Evolutionary conservation across 1,284 basidiomycete species (phyloP), one percentile per base, ranked within the genome.

Genomic region (Ganoderma boninense): DNA sequence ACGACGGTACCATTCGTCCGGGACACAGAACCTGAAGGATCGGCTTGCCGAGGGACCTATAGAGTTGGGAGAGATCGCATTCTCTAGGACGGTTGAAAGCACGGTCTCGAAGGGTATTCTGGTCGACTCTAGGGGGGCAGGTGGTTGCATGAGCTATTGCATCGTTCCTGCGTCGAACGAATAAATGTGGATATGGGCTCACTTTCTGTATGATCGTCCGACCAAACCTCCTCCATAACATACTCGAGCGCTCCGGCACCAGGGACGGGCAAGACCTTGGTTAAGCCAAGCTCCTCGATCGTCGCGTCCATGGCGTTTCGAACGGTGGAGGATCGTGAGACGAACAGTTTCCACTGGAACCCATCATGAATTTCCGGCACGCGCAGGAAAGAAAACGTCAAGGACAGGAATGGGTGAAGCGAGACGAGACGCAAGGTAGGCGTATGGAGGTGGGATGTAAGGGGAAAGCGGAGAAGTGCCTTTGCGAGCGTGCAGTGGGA

Each of bases 361-460:
- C 85, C 90, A 76, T 95, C 94, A 69, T 92, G 88, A 69, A 96
- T 89, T 78, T 95, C 92, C 0, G 93, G 94, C 26, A 96, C 89
- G 66, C 93, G 90, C 56, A 86, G 80, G 78, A 95, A 95, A 0
- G 85, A 80, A 49, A 93, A 76, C 2, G 83, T 81, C 4, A 92
- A 67, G 6, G 85, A 86, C 32, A 95, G 85, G 18, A 84, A 81
- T 2, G 89, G 87, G 78, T 94, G 88, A 4, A 91, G 84, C 1
- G 92, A 93, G 1, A 96, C 89, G 32, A 96, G 83, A 6, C 93
- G 90, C 44, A 95, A 79, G 13, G 85, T 81, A 16, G 93, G 91
- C 2, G 85, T 84, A 78, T 93, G 91, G 16, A 94, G 83, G 78
- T 93, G 91, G 0, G 88, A 87, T 1, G 92, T 92, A 69, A 93